Base-by-base conservation (phyloP, 768 basidiomycete species). In the Dioszegia aurantiaca region DNA sequence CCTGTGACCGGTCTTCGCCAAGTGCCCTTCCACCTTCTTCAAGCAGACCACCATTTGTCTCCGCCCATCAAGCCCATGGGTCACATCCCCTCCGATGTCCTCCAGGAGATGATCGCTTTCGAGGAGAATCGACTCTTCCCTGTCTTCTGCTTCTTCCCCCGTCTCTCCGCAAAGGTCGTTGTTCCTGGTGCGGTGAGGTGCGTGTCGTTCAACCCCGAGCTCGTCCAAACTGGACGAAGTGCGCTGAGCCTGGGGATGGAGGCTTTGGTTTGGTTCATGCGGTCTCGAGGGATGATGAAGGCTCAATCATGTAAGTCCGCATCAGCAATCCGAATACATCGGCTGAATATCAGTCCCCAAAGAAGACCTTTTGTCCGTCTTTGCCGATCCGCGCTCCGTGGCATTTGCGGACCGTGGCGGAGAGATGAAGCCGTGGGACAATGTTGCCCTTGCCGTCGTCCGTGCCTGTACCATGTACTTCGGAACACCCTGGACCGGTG, bases 31-130 rank as follows among this genome's bases (percentile, higher is more conserved):
- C 63, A 68, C 30, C 61, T 68, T 14, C 40, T 58, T 9, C 47
- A 33, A 9, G 52, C 30, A 14, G 67, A 68, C 40, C 49, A 54
- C 17, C 33, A 47, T 10, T 40, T 55, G 43, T 40, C 17, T 39
- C 51, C 51, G 17, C 39, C 51, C 8, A 19, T 59, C 55, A 61
- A 67, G 26, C 74, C 77, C 17, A 78, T 84, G 39, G 79, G 78
- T 10, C 72, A 77, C 55, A 59, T 80, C 4, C 60, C 72, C 19
- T 71, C 70, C 0, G 39, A 58, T 0, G 60, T 78, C 33, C 60
- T 77, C 14, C 60, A 47, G 14, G 61, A 56, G 26, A 43, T 59
- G 41, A 51, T 45, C n/a, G 43, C 54, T 14, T 55, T 44, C n/a
- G 43, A 43, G 27, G 27, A n/a, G 41, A 21, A 36, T 31, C 54